phyloP scores from a whole-genome alignment of 257 asterid species.

The Echites panduratus region DNA sequence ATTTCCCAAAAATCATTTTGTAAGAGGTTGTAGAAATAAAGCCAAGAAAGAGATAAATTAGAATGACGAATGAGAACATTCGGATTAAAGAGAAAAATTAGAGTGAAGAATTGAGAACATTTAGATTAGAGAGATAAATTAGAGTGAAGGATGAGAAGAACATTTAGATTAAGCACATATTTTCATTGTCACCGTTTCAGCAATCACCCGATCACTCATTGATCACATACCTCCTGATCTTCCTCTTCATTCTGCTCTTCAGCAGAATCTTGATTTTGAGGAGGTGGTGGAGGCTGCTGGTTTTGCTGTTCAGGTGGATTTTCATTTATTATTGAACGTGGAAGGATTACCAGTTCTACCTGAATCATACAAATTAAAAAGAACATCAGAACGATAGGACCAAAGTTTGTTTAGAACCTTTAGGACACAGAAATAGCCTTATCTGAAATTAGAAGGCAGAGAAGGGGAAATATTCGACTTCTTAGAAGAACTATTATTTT shows the following conservation, averaged over 20 bases:
- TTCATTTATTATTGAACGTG: slow-evolving; percentile 64
- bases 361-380: slow-evolving; percentile 25
- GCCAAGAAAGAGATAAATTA: not conserved
- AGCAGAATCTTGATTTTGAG: slow-evolving; percentile 66
- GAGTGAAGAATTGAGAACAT: not conserved
- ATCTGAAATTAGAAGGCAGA: not conserved
- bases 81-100: too few relatives aligned
- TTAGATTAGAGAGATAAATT: too few relatives aligned
- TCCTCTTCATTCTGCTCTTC: slow-evolving; percentile 73
- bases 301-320: slow-evolving; percentile 61
- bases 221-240: slow-evolving; percentile 50
- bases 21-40: not conserved
- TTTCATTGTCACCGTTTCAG: not conserved
- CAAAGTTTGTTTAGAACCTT: not conserved
- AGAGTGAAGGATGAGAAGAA: not conserved
- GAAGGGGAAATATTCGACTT: not conserved
- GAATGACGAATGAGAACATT: too few relatives aligned
- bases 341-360: slow-evolving; percentile 87
- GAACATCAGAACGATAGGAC: not conserved
- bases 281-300: slow-evolving; percentile 67
- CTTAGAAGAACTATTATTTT: not conserved
- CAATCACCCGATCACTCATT: not conserved
- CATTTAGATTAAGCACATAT: not conserved
- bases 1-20: not conserved
- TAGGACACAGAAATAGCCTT: not conserved